phyloP scores from a whole-genome alignment of 176 grass and related monocot genomes.

The Echinochloa phyllopogon region DNA sequence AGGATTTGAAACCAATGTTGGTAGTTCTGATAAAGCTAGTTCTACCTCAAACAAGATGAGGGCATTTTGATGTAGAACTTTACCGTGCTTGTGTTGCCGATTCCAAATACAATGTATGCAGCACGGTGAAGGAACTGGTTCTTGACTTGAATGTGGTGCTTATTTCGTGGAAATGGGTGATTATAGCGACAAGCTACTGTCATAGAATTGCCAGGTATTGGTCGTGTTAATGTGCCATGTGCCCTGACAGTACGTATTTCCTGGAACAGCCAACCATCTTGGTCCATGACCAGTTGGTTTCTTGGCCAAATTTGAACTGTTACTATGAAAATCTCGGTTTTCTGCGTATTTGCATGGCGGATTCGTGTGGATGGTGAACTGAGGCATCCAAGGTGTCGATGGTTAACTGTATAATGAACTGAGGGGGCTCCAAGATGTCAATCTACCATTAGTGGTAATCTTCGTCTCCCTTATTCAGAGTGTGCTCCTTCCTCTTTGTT shows the following conservation, averaged over 20 bases:
- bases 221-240: neutral
- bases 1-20: conserved; percentile 41
- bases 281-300: neutral
- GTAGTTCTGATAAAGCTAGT: conserved; percentile 53
- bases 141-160: neutral
- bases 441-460: neutral
- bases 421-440: neutral
- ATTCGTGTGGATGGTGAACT: neutral
- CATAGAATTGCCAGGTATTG: neutral
- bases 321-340: neutral
- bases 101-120: conserved; percentile 29
- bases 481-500: neutral
- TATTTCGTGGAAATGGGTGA: neutral
- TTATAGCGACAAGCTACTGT: neutral
- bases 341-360: neutral
- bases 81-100: neutral
- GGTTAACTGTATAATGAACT: neutral
- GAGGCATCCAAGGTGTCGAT: no score
- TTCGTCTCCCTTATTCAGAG: neutral
- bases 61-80: conserved; percentile 44
- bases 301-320: neutral
- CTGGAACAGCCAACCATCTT: neutral
- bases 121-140: conserved; percentile 10
- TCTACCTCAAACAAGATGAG: conserved; percentile 27
- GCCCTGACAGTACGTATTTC: no score